Conservation (phyloP, 2,329 filamentous ascomycete species). For the Tolypocladium album region DNA sequence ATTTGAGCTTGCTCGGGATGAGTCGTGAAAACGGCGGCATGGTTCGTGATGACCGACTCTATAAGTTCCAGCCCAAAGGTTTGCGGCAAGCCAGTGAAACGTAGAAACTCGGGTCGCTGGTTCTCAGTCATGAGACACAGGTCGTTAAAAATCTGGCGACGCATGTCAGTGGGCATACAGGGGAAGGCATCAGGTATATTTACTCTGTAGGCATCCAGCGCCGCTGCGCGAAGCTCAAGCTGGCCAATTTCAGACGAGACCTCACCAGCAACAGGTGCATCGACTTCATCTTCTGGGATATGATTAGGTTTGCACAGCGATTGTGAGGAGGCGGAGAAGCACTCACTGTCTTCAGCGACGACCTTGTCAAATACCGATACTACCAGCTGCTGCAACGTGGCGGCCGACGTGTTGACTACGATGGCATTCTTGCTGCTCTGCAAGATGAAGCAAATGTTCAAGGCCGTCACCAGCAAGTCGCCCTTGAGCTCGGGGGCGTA, state of each 20-base stretch:
- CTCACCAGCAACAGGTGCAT: conserved; percentile 52
- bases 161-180: neutral
- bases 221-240: conserved; percentile 60
- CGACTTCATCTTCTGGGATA: conserved; percentile 27
- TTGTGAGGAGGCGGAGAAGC: neutral
- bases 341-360: conserved; percentile 64
- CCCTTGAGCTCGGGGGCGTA: conserved; percentile 75
- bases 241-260: conserved; percentile 55
- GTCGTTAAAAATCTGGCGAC: conserved; percentile 68
- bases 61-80: conserved; percentile 86
- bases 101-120: conserved; percentile 71
- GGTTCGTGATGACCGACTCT: conserved; percentile 79
- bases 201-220: conserved; percentile 75
- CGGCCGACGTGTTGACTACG: conserved; percentile 90
- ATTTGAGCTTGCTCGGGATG: conserved; percentile 77
- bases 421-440: conserved; percentile 88
- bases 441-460: conserved; percentile 86
- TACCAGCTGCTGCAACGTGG: conserved; percentile 90
- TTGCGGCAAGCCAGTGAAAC: conserved; percentile 65
- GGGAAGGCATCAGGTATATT: conserved; percentile 5
- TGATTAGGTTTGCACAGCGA: neutral
- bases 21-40: conserved; percentile 65
- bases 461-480: conserved; percentile 66
- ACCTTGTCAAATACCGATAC: conserved; percentile 92
- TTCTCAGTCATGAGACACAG: conserved; percentile 81